These are phyloP conservation scores for Aaosphaeria arxii DNA, from an alignment of 2,329 filamentous ascomycete genomes.

Conservation along the genomic window DNA sequence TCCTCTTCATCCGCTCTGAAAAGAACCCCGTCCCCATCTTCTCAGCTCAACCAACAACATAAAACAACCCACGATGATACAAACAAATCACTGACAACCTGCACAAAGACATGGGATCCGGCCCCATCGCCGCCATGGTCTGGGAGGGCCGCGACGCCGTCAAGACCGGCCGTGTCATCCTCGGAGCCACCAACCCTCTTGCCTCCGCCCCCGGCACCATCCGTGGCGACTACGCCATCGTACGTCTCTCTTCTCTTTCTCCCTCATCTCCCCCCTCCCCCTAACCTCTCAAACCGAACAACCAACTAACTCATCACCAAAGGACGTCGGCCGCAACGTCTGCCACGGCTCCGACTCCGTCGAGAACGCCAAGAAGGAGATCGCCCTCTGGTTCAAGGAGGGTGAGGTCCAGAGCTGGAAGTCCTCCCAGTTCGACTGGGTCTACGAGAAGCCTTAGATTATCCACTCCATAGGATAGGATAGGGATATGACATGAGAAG, in stretches of 20 bases:
- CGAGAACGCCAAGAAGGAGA: slow-evolving; percentile 99
- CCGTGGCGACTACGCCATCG: slow-evolving; percentile 87
- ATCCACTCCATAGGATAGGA: neutral
- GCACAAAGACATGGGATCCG: slow-evolving; percentile 82
- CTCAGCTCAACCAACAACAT: neutral
- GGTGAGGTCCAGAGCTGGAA: slow-evolving; percentile 85
- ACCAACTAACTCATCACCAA: neutral
- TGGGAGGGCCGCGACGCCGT: slow-evolving; percentile 99
- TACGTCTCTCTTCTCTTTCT: slow-evolving; percentile 29
- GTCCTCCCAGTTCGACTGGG: slow-evolving; percentile 81
- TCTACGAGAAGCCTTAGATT: slow-evolving; percentile 78
- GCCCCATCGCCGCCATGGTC: slow-evolving; percentile 98
- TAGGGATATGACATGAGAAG: no score
- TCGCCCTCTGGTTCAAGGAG: slow-evolving; percentile 95
- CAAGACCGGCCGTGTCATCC: slow-evolving; percentile 95
- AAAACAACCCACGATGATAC: slow-evolving; percentile 8
- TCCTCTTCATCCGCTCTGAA: slow-evolving; percentile 11
- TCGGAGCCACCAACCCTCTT: slow-evolving; percentile 98
- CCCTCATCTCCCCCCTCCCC: neutral
- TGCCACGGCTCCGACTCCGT: slow-evolving; percentile 99
- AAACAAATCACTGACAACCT: neutral
- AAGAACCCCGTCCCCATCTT: neutral
- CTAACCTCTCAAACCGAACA: neutral
- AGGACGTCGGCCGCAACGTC: slow-evolving; percentile 93
- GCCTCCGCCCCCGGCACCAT: slow-evolving; percentile 95